Evolutionary conservation across 2,329 filamentous ascomycete genomes (phyloP).

Genomic region (Colletotrichum tabaci): DNA sequence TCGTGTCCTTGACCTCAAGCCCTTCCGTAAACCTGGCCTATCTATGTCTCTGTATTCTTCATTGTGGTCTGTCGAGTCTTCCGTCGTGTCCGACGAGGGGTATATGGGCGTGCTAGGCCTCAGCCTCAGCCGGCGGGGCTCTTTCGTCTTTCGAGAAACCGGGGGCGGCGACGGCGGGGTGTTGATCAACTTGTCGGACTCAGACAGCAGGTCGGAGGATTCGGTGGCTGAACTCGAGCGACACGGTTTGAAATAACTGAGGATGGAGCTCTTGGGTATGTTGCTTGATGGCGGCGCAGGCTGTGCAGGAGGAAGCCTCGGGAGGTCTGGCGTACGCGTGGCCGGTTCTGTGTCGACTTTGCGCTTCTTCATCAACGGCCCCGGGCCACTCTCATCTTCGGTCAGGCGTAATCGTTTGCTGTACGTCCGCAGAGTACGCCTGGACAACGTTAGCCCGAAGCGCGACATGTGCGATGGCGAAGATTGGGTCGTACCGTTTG

Average conservation of each 20-base stretch:
- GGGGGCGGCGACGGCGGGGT: constrained; percentile 47
- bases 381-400: neutral
- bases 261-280: constrained; percentile 54
- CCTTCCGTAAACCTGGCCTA: neutral
- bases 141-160: constrained; percentile 27
- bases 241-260: constrained; percentile 58
- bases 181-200: constrained; percentile 38
- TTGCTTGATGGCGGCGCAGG: constrained; percentile 28
- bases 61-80: neutral
- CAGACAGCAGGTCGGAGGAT: constrained; percentile 33
- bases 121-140: constrained; percentile 41
- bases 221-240: constrained; percentile 35
- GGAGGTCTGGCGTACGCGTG: constrained; percentile 9
- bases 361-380: constrained; percentile 31
- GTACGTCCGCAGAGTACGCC: constrained; percentile 54
- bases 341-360: constrained; percentile 44
- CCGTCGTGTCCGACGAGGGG: constrained; percentile 2
- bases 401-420: constrained; percentile 50
- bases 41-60: neutral
- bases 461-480: neutral
- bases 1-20: constrained; percentile 1
- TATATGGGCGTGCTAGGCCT: constrained; percentile 34
- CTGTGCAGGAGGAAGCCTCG: constrained; percentile 3
- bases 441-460: neutral
- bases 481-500: constrained; percentile 24